Conservation (phyloP, 2,329 filamentous ascomycete genomes). For the Teratosphaeria viscida region DNA sequence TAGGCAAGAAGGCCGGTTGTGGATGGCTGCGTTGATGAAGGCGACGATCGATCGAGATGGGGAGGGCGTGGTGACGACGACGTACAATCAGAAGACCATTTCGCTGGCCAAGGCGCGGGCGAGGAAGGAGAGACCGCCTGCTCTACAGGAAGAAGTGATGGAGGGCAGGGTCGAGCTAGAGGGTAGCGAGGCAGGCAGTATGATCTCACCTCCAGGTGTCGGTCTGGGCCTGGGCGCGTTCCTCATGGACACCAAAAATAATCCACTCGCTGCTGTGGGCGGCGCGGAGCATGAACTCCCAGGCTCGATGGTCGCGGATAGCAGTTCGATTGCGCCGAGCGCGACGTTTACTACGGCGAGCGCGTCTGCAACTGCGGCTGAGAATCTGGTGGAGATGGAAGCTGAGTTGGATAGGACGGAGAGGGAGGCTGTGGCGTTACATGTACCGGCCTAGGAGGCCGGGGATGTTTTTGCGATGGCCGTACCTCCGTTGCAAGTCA, state of each 20-base stretch:
- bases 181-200: background rate
- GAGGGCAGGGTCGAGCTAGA: slow-evolving; percentile 17
- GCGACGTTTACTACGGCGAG: background rate
- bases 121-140: slow-evolving; percentile 82
- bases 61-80: slow-evolving; percentile 65
- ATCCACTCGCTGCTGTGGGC: background rate
- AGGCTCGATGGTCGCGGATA: background rate
- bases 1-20: slow-evolving; percentile 74
- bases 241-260: background rate
- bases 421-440: background rate
- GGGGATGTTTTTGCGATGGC: background rate
- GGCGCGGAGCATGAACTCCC: background rate
- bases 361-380: background rate
- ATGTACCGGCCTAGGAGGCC: background rate
- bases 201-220: background rate
- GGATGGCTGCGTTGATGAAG: slow-evolving; percentile 99
- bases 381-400: background rate
- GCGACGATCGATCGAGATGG: slow-evolving; percentile 91
- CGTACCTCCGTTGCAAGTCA: background rate
- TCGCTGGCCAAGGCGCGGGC: slow-evolving; percentile 77
- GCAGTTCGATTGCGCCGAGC: background rate
- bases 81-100: slow-evolving; percentile 95
- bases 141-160: slow-evolving; percentile 53
- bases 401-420: slow-evolving; percentile 1
- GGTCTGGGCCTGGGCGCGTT: background rate